These are phyloP conservation scores for Condylostoma magnum DNA, from an alignment of 169 alveolate species.

Conservation along the genomic window DNA sequence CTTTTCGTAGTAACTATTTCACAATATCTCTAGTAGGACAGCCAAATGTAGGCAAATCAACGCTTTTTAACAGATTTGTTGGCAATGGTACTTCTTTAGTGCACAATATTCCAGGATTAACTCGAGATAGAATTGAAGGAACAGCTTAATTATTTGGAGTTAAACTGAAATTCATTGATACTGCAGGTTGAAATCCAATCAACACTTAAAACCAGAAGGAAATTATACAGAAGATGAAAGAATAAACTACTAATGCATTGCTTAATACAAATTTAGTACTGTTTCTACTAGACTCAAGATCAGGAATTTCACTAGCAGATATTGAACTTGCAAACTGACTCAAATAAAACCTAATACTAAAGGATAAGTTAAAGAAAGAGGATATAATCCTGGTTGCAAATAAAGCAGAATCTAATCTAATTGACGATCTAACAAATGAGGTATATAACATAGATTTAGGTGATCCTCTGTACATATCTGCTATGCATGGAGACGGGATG, in stretches of 20 bases:
- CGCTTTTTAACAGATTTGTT: conserved; percentile 43
- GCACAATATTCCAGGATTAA: conserved; percentile 48
- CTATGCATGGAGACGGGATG: conserved; percentile 68
- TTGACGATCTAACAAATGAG: conserved; percentile 54
- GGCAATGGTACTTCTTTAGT: conserved; percentile 44
- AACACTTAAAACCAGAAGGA: conserved; percentile 12
- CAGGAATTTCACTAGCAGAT: conserved; percentile 57
- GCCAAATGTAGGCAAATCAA: conserved; percentile 49
- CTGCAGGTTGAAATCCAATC: conserved; percentile 55
- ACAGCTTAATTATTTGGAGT: conserved; percentile 36
- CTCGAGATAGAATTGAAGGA: conserved; percentile 62
- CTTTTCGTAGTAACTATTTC: too few relatives aligned
- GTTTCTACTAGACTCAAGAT: conserved; percentile 56
- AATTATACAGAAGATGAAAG: conserved; percentile 50
- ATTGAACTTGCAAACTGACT: conserved; percentile 51
- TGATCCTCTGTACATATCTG: conserved; percentile 68
- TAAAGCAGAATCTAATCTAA: conserved; percentile 33
- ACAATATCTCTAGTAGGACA: conserved; percentile 52
- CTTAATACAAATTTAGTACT: conserved; percentile 53
- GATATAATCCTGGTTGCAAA: conserved; percentile 19
- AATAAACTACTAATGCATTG: conserved; percentile 60
- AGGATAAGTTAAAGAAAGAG: background rate
- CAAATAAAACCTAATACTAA: conserved; percentile 7
- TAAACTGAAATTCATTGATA: conserved; percentile 56
- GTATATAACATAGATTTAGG: conserved; percentile 51